These are phyloP conservation scores for Digitaria exilis DNA, from an alignment of 202 grass and related monocot genomes.

Conservation along the genomic window DNA sequence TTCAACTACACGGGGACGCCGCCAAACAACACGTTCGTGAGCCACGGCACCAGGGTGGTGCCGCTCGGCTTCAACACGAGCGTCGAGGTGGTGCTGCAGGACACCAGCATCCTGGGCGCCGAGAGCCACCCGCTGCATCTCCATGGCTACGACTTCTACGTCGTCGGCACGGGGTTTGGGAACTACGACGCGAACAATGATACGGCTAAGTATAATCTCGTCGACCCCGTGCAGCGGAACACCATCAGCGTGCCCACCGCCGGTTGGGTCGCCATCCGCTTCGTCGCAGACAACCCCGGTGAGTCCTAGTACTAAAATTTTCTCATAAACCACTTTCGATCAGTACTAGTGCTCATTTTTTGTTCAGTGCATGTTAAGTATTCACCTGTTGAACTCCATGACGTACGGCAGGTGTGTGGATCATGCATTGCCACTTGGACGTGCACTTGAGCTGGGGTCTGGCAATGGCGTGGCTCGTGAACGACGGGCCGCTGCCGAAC, in stretches of 20 bases:
- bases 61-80: slow-evolving; percentile 52
- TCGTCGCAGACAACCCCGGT: slow-evolving; percentile 71
- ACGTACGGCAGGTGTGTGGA: slow-evolving; percentile 44
- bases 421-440: slow-evolving; percentile 79
- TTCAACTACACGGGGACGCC: slow-evolving; percentile 78
- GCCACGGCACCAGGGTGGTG: slow-evolving; percentile 56
- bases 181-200: slow-evolving; percentile 58
- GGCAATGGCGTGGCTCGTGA: slow-evolving; percentile 77
- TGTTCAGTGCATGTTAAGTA: background rate
- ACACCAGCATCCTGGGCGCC: slow-evolving; percentile 51
- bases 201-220: slow-evolving; percentile 55
- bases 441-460: slow-evolving; percentile 69
- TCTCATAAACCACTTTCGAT: too few relatives aligned
- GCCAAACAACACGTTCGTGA: slow-evolving; percentile 68
- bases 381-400: background rate
- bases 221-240: slow-evolving; percentile 71
- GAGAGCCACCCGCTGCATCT: slow-evolving; percentile 82
- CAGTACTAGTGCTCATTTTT: background rate
- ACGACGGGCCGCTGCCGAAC: slow-evolving; percentile 54
- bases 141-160: slow-evolving; percentile 70
- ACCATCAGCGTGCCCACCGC: slow-evolving; percentile 65
- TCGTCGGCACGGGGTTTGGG: slow-evolving; percentile 58
- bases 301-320: background rate
- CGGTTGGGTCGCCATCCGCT: slow-evolving; percentile 72
- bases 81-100: slow-evolving; percentile 81